A percentile compares a stretch with the other conserved stretches of the same genome.
phyloP scores from a whole-genome alignment of 2,329 filamentous ascomycete species.

The Aspergillus luchuensis region DNA sequence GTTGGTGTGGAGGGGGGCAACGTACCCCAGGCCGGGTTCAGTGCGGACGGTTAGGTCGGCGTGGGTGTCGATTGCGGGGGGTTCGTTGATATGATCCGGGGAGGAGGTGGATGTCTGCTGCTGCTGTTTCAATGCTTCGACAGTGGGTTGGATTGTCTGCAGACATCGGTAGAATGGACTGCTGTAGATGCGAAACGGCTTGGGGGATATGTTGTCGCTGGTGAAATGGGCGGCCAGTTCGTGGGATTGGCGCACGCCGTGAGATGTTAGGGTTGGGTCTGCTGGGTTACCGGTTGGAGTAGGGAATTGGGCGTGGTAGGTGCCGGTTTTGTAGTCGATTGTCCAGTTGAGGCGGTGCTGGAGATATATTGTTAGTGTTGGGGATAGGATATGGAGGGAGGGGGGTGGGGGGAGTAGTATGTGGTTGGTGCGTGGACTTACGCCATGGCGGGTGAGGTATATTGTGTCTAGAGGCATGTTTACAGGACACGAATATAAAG shows the following conservation, averaged over 20 bases:
- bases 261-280: conserved; percentile 82
- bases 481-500: no score
- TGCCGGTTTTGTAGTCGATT: conserved; percentile 77
- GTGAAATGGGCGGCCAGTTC: conserved; percentile 63
- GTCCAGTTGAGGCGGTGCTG: conserved; percentile 91
- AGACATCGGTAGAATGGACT: conserved; percentile 86
- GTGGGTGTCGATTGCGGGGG: conserved; percentile 34
- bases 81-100: neutral
- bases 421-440: conserved; percentile 48
- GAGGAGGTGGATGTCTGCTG: conserved; percentile 11
- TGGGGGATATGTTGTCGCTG: conserved; percentile 37
- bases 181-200: conserved; percentile 66
- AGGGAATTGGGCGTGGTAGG: conserved; percentile 70
- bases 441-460: conserved; percentile 74
- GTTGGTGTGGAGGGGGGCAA: conserved; percentile 1
- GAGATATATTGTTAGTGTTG: conserved; percentile 62
- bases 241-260: conserved; percentile 80
- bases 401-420: neutral
- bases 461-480: conserved; percentile 69
- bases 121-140: conserved; percentile 44
- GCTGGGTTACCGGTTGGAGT: conserved; percentile 86
- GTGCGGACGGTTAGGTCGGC: conserved; percentile 48
- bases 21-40: conserved; percentile 57
- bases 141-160: conserved; percentile 73
- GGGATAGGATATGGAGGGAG: neutral